Base-by-base conservation (phyloP, 83 land plant species). In the Picea abies region DNA sequence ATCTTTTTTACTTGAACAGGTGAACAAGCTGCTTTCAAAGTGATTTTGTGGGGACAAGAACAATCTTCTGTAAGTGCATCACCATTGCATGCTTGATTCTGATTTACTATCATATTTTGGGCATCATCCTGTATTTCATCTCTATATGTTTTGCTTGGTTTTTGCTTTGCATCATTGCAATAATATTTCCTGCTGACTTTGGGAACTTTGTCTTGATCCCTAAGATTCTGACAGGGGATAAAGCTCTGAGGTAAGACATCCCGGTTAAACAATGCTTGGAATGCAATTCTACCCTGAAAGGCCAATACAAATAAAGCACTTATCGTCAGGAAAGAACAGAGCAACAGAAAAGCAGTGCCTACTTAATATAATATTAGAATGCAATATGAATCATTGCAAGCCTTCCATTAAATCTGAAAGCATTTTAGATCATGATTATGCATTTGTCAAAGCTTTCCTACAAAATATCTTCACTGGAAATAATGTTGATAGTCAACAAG, bases 221-320 rank as follows among this genome's bases (percentile, higher is more conserved):
- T 60, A 15, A 32, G 16, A 58, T 56, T 78, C 1, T 26, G 87
- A 3, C 78, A 90, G 29, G 88, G 90, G 1, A 90, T 84, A 83
- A 93, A 93, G 80, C 89, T 91, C 67, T 93, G 95, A 1, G 95
- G 95, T 83, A 93, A 60, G 22, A 91, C 90, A 63, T 91, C 88
- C 75, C 91, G 83, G 12, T 82, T 44, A 82, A 93, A 93, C 39
- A 93, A 85, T 0, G 93, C 95, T 86, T 82, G 89, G 60, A 93
- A 93, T 47, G 95, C 93, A 68, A 88, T 80, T 19, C 90, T 87
- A 12, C 95, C 95, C 95, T 93, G 86, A 26, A 56, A 81, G 39
- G 9, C 56, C 61, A 60, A 72, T 39, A 86, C 8, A 76, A 52
- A 63, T 22, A 47, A 76, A 17, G 67, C 41, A 23, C 7, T 35